Base-by-base conservation (phyloP, 2,329 filamentous ascomycete genomes). In the Beauveria scarabaeidicola region DNA sequence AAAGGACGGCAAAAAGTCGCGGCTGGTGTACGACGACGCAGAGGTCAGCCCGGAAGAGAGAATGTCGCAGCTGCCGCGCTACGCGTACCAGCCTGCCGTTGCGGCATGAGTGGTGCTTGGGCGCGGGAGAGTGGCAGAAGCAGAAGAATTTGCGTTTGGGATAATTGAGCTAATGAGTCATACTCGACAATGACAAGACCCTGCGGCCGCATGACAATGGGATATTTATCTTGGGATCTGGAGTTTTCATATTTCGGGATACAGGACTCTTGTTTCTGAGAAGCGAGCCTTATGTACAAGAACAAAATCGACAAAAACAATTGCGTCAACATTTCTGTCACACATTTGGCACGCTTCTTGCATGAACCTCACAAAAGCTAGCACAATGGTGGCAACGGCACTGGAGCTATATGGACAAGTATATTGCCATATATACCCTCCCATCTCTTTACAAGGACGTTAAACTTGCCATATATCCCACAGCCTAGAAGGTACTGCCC, bases 41-140 rank as follows among this genome's bases (percentile, higher is more conserved):
- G 86, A 88, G 61, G 77, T 86, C 68, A 94, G 89, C 68, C 89
- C 91, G 1, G 92, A 97, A 76, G 92, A 96, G 80, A 90, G 87
- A 75, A 91, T 96, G 89, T 88, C 90, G 29, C 75, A 78, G 69
- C 77, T 94, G 76, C 79, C 88, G 62, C 86, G 85, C 73, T 96
- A 95, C 77, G 85, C 86, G 67, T 88, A 83, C 60, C 64, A 63
- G 38, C 66, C 70, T 6, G 64, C 66, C 44, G 65, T 67, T 29
- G 68, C 59, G 15, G 67, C 63, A 11, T 63, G 25, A 61, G 38
- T 5, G 29, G 44, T 3, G 13, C 19, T 17, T 40, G 29, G 50
- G 23, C 25, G 19, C 10, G 44, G 17, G 21, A 40, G 17, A 54
- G 25, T 3, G 41, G 32, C 21, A 21, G 27, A 9, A 19, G n/a